Evolutionary conservation across 768 basidiomycete species (phyloP), one percentile per base, ranked within the genome.

Genomic region (Russula dissimulans): DNA sequence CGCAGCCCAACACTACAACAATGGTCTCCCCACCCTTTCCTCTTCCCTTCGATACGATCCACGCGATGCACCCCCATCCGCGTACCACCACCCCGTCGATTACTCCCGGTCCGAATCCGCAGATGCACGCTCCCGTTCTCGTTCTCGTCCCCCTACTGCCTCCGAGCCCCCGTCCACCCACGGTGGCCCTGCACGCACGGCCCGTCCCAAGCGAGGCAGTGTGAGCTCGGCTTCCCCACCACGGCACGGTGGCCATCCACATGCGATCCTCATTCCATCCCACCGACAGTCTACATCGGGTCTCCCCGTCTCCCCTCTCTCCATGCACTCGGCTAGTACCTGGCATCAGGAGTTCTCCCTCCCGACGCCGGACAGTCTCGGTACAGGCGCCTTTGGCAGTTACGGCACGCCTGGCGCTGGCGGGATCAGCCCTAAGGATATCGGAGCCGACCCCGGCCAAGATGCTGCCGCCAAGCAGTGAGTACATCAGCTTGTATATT

Each of bases 191-290:
- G 81, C 80, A 15, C 74, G 85, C 17, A 68, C 71, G 46, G 67
- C 71, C 29, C 69, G 77, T 52, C 68, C 80, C 18, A 76, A 86
- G 60, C 74, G 86, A 57, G 81, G 81, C 59, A 82, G 81, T 62
- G 75, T 88, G 48, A 81, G 79, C 61, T 79, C 81, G 12, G 82
- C 77, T 47, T 79, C 70, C 60, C 85, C 78, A 53, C 84, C 81
- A 43, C 75, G 50, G 70, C 70, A 49, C 68, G 70, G 54, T 68
- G 66, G 57, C 46, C 22, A 61, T 10, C 84, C 85, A 0, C 83
- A 85, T 64, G 85, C 85, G 10, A 89, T 90, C 69, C 74, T 87
- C 52, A 89, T 89, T 65, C 88, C 85, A 7, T 72, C 43, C 65
- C 69, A 57, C 4, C 68, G 65, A 49, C 57, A 59, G 56, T 59